phyloP scores from a whole-genome alignment of 768 basidiomycete species.

The Rhizopogon vesiculosus region DNA sequence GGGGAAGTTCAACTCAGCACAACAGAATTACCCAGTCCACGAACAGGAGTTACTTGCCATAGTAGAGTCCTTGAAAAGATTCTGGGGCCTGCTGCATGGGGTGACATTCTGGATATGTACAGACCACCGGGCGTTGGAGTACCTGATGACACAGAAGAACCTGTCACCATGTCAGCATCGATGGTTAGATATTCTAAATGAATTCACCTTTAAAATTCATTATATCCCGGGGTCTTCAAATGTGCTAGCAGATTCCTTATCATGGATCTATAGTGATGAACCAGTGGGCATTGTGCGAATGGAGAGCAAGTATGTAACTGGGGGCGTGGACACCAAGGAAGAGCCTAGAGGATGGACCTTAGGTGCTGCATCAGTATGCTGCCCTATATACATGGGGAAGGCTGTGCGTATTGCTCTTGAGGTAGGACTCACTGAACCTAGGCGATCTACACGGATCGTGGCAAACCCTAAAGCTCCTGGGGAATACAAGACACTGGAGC shows the following conservation, averaged over 20 bases:
- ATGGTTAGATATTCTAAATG: constrained; percentile 27
- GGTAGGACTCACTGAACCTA: too few species aligned
- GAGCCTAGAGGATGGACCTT: not conserved
- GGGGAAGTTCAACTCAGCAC: constrained; percentile 19
- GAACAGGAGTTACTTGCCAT: constrained; percentile 17
- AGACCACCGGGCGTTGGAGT: constrained; percentile 23
- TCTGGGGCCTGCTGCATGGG: constrained; percentile 20
- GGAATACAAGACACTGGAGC: too few species aligned
- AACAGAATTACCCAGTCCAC: constrained; percentile 24
- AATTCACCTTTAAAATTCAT: constrained; percentile 20
- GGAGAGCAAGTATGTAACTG: constrained; percentile 14
- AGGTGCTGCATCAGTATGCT: not conserved
- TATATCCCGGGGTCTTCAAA: constrained; percentile 15
- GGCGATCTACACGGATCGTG: too few species aligned
- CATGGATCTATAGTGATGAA: constrained; percentile 21
- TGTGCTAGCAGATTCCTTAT: constrained; percentile 19
- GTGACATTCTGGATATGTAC: constrained; percentile 15
- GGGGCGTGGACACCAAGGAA: too few species aligned
- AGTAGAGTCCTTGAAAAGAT: constrained; percentile 20
- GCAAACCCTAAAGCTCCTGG: too few species aligned
- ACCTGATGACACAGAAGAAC: constrained; percentile 16
- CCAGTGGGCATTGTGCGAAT: not conserved
- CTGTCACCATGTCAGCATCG: constrained; percentile 5
- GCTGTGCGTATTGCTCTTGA: too few species aligned
- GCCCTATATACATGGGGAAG: too few species aligned